Evolutionary conservation across 768 basidiomycete species (phyloP).

Genomic region (Phaeotremella skinneri): DNA sequence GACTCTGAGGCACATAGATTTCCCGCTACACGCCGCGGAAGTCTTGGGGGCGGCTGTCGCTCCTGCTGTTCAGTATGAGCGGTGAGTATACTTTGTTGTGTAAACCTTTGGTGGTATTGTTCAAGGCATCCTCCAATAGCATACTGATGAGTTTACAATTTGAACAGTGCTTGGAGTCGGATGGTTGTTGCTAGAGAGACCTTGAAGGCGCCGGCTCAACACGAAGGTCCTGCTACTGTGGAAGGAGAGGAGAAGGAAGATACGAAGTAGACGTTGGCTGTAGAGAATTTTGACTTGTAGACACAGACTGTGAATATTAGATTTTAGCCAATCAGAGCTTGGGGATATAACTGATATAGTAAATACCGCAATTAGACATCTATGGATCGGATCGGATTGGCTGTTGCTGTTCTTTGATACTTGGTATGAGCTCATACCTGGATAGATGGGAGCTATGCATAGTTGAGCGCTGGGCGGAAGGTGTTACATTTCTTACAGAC

Average conservation of each 20-base stretch:
- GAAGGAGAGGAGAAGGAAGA: conserved; percentile 26
- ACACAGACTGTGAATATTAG: too few species aligned
- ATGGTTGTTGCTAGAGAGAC: conserved; percentile 41
- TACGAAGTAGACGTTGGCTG: background rate
- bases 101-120: background rate
- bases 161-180: conserved; percentile 35
- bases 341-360: too few species aligned
- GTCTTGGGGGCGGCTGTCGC: conserved; percentile 66
- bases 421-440: too few species aligned
- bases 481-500: too few species aligned
- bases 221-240: conserved; percentile 25
- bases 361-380: too few species aligned
- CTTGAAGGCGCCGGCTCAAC: conserved; percentile 7
- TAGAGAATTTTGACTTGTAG: background rate
- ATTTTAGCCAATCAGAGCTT: too few species aligned
- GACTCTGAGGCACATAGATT: conserved; percentile 66
- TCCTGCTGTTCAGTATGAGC: conserved; percentile 67
- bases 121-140: background rate
- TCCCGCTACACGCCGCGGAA: conserved; percentile 63
- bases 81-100: conserved; percentile 22
- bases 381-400: too few species aligned
- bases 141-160: background rate
- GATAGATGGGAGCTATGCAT: too few species aligned
- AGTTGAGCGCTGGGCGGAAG: too few species aligned
- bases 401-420: too few species aligned